These are phyloP conservation scores for Fusarium sp. DNA, from an alignment of 2,329 filamentous ascomycete genomes.

Conservation along the genomic window DNA sequence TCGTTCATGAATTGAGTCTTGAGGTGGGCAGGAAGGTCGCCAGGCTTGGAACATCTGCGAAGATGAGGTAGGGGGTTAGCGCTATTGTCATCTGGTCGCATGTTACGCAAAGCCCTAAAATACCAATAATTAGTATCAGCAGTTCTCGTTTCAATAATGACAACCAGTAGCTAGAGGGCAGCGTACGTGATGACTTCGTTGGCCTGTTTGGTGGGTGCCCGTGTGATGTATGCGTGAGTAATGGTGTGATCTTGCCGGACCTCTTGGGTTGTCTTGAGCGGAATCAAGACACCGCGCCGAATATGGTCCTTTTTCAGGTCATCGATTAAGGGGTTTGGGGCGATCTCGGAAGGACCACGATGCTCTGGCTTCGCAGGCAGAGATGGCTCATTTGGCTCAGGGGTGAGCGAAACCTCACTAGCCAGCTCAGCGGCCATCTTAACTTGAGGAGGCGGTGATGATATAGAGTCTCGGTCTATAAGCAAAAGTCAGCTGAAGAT, in stretches of 20 bases:
- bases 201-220: constrained; percentile 79
- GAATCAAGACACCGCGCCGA: constrained; percentile 68
- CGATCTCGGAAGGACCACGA: constrained; percentile 44
- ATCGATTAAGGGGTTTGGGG: constrained; percentile 58
- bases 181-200: constrained; percentile 81
- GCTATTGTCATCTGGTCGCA: constrained; percentile 70
- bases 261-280: constrained; percentile 76
- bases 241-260: constrained; percentile 71
- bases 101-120: constrained; percentile 67
- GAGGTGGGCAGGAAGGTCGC: constrained; percentile 76
- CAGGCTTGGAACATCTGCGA: constrained; percentile 81
- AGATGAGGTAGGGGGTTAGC: constrained; percentile 79
- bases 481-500: background rate
- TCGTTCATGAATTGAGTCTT: constrained; percentile 74
- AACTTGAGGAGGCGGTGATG: constrained; percentile 2
- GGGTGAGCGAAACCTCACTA: constrained; percentile 21
- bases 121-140: constrained; percentile 33
- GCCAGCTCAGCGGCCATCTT: constrained; percentile 37
- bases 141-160: background rate
- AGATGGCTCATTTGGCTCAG: constrained; percentile 22
- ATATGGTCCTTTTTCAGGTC: constrained; percentile 55
- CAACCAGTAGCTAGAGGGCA: background rate
- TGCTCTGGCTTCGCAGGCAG: constrained; percentile 40
- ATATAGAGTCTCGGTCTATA: background rate
- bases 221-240: constrained; percentile 78